Base-by-base conservation (phyloP, 2,329 filamentous ascomycete genomes). In the Cercospora sp. region DNA sequence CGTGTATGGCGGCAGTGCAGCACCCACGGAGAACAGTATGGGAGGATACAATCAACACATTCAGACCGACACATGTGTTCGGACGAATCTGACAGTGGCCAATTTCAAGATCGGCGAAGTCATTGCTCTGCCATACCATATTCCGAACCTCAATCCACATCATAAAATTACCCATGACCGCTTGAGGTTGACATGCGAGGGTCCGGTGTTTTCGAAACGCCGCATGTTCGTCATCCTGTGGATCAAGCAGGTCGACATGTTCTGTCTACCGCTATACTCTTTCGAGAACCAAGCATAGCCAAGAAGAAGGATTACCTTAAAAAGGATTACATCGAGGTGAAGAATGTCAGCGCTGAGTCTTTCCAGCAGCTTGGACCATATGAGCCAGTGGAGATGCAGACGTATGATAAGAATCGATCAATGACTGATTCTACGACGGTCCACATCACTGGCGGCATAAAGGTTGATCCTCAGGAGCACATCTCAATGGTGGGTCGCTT, bases 181-280 rank as follows among this genome's bases (percentile, higher is more conserved):
- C 0, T 7, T 37, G n/a, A 21, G 7, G 6, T 0, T 59, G 30
- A 61, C 59, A 3, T 43, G 24, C 21, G 55, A 61, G 7, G 55
- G 61, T 0, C 59, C 53, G 1, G 40, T 70, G 1, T 66, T 58
- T 24, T 61, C 66, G 1, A 70, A 70, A 18, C 60, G 61, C 1
- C 34, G 69, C 0, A 69, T 70, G 69, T 24, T 61, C 12, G 37
- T 68, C 12, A 49, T 70, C 24, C n/a, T 70, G 0, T 68, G 18
- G 40, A 69, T 66, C 49, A 28, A 45, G n/a, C 16, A 24, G 5
- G n/a, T 51, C 13, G 30, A 40, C 4, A 64, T 68, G 63, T 61
- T 61, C 63, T 63, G 60, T n/a, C 40, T 70, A 1, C 69, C 69
- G 4, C 53, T 70, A 1, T 68, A 64, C 45, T 66, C 69, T 3